Evolutionary conservation across 2,329 filamentous ascomycete species (phyloP), one percentile per base, ranked within the genome.

Genomic region (Xylaria sp.): DNA sequence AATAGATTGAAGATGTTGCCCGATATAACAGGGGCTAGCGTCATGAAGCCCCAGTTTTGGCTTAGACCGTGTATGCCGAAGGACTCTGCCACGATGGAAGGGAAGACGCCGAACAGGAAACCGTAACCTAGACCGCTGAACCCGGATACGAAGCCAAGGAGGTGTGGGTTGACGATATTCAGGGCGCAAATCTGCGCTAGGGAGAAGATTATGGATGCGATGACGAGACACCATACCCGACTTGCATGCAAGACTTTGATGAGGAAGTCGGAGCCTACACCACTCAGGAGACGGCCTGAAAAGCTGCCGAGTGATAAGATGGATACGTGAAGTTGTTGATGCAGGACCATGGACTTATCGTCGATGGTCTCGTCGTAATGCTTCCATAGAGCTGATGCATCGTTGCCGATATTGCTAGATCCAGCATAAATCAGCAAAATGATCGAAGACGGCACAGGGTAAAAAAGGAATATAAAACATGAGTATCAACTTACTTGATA

Each of bases 11-110:
- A 98, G 25, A 97, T 80, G 75, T 98, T 97, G 59, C 93, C 94
- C 9, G 91, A 94, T 32, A 97, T 81, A 2, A 97, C 93, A 0
- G 95, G 94, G 2, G 93, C 91, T 57, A 98, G 84, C 0, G 93
- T 98, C 90, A 99, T 97, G 75, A 92, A 91, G 16, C 96, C 96
- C 95, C 96, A 99, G 77, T 98, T 99, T 78, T 97, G 93, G 64
- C 92, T 94, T 55, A 99, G 85, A 1, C 94, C 95, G 69, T 91
- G 87, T 29, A 98, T 92, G 8, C 96, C 96, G 78, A 99, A 99
- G 0, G 92, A 91, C 78, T 98, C 94, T 6, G 94, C 93, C 10
- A 93, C 88, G 21, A 98, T 89, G 13, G 94, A 94, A 0, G 96
- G 96, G 79, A 93, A 97, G 23, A 97, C 94, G 40, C 96, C 96